Evolutionary conservation across 164 flowering plant species (phyloP).

Genomic region (Umbilicus rupestris): DNA sequence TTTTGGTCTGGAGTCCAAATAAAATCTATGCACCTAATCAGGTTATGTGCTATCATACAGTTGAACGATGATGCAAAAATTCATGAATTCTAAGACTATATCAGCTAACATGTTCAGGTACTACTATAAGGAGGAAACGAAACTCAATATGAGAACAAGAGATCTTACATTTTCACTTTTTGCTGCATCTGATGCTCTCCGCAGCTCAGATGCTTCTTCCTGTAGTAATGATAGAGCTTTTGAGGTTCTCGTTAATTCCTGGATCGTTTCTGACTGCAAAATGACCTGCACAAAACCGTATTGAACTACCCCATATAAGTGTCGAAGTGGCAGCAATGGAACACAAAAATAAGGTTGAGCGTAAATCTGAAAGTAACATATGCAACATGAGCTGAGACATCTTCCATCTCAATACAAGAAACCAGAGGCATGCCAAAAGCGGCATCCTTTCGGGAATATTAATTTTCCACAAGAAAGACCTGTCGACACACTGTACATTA

Average conservation of each 20-base stretch:
- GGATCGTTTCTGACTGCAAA: conserved; percentile 87
- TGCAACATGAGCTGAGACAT: background rate
- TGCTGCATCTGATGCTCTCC: conserved; percentile 38
- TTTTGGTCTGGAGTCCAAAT: background rate
- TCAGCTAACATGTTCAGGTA: background rate
- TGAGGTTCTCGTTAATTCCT: conserved; percentile 82
- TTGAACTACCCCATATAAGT: background rate
- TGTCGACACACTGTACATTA: background rate
- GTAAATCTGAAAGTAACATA: background rate
- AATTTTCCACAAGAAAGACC: background rate
- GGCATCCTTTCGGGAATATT: background rate
- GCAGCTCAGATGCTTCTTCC: conserved; percentile 61
- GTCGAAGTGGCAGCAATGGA: background rate
- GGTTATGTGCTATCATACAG: background rate
- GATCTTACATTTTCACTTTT: conserved; percentile 58
- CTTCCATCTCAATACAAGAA: background rate
- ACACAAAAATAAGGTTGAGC: background rate
- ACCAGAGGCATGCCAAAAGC: background rate
- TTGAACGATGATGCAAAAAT: background rate
- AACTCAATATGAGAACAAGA: background rate
- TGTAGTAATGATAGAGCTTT: conserved; percentile 55
- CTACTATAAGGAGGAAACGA: background rate
- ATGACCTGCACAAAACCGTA: conserved; percentile 50
- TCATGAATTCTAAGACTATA: background rate
- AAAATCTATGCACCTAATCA: background rate